A percentile compares a stretch with the other conserved stretches of the same genome.
These are phyloP conservation scores for Clarireedia monteithiana DNA, from an alignment of 2,329 filamentous ascomycete species.

Conservation along the genomic window DNA sequence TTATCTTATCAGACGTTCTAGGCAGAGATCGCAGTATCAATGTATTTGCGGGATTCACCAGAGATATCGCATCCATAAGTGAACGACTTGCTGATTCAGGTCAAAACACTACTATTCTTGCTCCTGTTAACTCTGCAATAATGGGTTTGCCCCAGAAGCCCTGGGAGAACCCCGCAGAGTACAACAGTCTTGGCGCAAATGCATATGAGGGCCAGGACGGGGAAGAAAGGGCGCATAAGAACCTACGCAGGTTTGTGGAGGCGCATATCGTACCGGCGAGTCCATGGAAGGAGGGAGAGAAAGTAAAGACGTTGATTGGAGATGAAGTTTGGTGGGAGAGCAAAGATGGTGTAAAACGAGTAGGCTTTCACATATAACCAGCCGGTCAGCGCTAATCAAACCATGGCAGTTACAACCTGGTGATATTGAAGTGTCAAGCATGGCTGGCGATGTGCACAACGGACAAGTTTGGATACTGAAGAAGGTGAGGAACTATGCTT, in stretches of 20 bases:
- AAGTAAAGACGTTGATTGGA: constrained; percentile 59
- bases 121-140: constrained; percentile 77
- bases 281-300: constrained; percentile 65
- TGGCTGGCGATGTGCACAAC: constrained; percentile 73
- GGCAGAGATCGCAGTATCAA: constrained; percentile 71
- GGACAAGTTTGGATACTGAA: constrained; percentile 65
- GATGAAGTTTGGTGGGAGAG: constrained; percentile 76
- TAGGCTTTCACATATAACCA: constrained; percentile 35
- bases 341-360: constrained; percentile 57
- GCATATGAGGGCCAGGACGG: constrained; percentile 73
- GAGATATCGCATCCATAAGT: constrained; percentile 64
- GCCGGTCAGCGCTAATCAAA: neutral
- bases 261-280: constrained; percentile 69
- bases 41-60: constrained; percentile 74
- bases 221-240: constrained; percentile 66
- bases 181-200: constrained; percentile 54
- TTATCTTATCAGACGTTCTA: constrained; percentile 79
- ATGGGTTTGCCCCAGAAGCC: constrained; percentile 74
- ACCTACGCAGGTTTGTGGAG: constrained; percentile 75
- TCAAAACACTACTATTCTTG: constrained; percentile 75
- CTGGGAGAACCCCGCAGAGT: constrained; percentile 73
- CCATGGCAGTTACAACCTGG: constrained; percentile 65
- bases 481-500: constrained; percentile 37
- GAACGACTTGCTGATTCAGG: constrained; percentile 58
- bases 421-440: constrained; percentile 64